Base-by-base conservation (phyloP, 2,329 filamentous ascomycete species). In the Dichotomopilus funicola region DNA sequence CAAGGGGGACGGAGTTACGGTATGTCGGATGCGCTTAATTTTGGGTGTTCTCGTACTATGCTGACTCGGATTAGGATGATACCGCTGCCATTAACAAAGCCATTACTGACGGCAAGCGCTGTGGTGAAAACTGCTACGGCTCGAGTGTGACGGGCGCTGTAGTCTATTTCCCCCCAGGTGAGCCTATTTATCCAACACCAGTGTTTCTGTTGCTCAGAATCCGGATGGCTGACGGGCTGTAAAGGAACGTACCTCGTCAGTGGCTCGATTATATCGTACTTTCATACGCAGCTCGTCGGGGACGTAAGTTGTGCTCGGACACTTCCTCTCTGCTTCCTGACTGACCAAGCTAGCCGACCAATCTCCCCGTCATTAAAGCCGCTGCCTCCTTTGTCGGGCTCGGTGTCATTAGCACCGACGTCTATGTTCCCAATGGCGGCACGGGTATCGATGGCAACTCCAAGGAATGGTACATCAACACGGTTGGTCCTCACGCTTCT, bases 381-480 rank as follows among this genome's bases (percentile, higher is more conserved):
- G 48, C 45, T 3, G 6, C 13, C 9, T 33, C 12, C 33, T 61
- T 58, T 43, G 42, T 53, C 5, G 59, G 59, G 2, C 40, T 57
- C 0, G 54, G 54, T 13, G 54, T 61, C 9, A n/a, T 61, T 5
- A 48, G 44, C 5, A 59, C 57, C 5, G 46, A 61, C 43, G 49
- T 43, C 9, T 59, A 61, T 47, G 47, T 49, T 12, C 38, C 13
- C 3, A 55, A 50, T 36, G 56, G 41, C 8, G 49, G 53, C 1
- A 44, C 6, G 5, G 58, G 58, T 1, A 6, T 36, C 1, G 54
- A 59, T 27, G 47, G 48, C 0, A 38, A 37, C 13, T 51, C 48
- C 43, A 11, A 45, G 12, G 31, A 60, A 31, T 59, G 45, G 11
- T 61, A 57, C 35, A 49, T 60, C 44, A 61, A 59, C 49, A 55